Conservation (phyloP, 2,329 filamentous ascomycete genomes). For the Fusarium guadeloupense region DNA sequence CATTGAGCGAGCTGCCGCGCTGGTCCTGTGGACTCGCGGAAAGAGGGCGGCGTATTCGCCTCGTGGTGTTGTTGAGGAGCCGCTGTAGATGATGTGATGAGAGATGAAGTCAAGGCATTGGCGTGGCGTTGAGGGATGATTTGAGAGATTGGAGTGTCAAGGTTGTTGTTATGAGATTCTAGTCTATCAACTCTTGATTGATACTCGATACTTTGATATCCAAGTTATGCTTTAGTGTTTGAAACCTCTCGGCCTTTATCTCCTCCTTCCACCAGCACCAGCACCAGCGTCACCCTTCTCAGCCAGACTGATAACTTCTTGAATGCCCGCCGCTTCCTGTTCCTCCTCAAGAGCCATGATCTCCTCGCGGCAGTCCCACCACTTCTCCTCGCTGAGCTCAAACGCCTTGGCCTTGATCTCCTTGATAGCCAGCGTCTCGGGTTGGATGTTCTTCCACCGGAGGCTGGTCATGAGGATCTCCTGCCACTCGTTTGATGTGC, state of each 20-base stretch:
- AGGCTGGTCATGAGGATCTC: constrained; percentile 81
- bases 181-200: not conserved
- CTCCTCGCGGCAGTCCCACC: constrained; percentile 98
- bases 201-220: not conserved
- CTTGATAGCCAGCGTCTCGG: constrained; percentile 79
- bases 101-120: not conserved
- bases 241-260: constrained; percentile 27
- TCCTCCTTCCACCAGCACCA: constrained; percentile 47
- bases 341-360: constrained; percentile 92
- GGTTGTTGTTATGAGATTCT: not conserved
- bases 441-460: constrained; percentile 71
- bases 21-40: constrained; percentile 44
- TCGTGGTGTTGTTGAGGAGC: constrained; percentile 45
- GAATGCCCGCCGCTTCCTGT: constrained; percentile 93
- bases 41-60: constrained; percentile 45
- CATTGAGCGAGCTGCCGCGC: constrained; percentile 40
- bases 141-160: not conserved
- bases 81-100: constrained; percentile 21
- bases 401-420: constrained; percentile 94
- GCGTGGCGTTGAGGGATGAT: constrained; percentile 2
- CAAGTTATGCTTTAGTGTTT: not conserved
- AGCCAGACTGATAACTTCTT: constrained; percentile 88
- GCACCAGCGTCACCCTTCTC: constrained; percentile 70
- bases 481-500: constrained; percentile 92
- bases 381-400: constrained; percentile 91